These are phyloP conservation scores for Medicago truncatula DNA, from an alignment of 306 rosid species.

Conservation along the genomic window MtrunA17r5.0-ANR NC_053049.1:32307001-32307500, in stretches of 20 bases:
- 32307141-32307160: constrained; percentile 95
- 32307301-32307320: constrained; percentile 54
- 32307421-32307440: background rate
- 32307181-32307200: constrained; percentile 69
- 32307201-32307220: constrained; percentile 69
- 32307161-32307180: constrained; percentile 89
- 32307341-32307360: background rate
- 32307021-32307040: constrained; percentile 92
- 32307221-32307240: constrained; percentile 67
- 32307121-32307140: constrained; percentile 76
- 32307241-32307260: constrained; percentile 89
- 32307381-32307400: background rate
- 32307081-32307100: constrained; percentile 90
- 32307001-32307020: constrained; percentile 78
- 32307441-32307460: too few species aligned
- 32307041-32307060: constrained; percentile 83
- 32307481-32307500: background rate
- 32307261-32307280: constrained; percentile 72
- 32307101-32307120: constrained; percentile 92
- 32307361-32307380: background rate
- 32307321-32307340: background rate
- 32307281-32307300: constrained; percentile 55
- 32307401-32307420: background rate
- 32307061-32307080: constrained; percentile 91
- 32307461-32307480: background rate